phyloP scores from a whole-genome alignment of 208 protist genomes.

The Trypanosoma platydactyli region DNA sequence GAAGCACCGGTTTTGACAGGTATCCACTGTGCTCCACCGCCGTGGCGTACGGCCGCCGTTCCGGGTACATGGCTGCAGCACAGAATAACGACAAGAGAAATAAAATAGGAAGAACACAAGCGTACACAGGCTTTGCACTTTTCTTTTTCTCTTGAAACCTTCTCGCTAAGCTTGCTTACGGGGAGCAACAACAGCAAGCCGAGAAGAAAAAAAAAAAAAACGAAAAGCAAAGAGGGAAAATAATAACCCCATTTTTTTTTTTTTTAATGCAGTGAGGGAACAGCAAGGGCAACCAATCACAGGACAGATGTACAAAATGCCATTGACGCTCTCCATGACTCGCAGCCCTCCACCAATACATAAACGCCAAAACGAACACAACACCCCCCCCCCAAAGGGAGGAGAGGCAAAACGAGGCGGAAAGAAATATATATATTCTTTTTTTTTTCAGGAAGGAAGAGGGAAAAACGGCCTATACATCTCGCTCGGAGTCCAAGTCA shows the following conservation, averaged over 20 bases:
- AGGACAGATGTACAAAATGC: background rate
- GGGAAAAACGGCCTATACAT: constrained; percentile 5
- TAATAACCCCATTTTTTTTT: background rate
- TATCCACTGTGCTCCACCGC: constrained; percentile 62
- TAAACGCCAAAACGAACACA: constrained; percentile 13
- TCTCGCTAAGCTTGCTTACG: too few species aligned
- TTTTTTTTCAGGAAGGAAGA: constrained; percentile 13
- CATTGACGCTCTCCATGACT: too few species aligned
- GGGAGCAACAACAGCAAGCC: too few species aligned
- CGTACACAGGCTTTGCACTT: constrained; percentile 4
- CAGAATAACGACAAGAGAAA: constrained; percentile 1
- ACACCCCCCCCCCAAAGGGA: background rate
- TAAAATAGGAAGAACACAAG: constrained; percentile 27
- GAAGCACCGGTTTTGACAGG: constrained; percentile 50
- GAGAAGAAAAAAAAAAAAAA: too few species aligned
- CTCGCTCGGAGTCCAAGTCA: background rate
- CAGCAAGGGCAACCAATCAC: background rate
- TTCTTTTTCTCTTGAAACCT: background rate
- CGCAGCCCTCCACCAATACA: background rate
- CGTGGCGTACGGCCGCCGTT: constrained; percentile 69
- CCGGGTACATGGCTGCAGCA: constrained; percentile 42
- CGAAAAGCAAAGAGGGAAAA: too few species aligned
- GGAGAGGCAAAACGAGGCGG: background rate
- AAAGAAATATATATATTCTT: constrained; percentile 10
- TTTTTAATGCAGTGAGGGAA: background rate